These are phyloP conservation scores for Nitzschia sp. DNA, from an alignment of 108 stramenopile genomes.

Conservation along the genomic window DNA sequence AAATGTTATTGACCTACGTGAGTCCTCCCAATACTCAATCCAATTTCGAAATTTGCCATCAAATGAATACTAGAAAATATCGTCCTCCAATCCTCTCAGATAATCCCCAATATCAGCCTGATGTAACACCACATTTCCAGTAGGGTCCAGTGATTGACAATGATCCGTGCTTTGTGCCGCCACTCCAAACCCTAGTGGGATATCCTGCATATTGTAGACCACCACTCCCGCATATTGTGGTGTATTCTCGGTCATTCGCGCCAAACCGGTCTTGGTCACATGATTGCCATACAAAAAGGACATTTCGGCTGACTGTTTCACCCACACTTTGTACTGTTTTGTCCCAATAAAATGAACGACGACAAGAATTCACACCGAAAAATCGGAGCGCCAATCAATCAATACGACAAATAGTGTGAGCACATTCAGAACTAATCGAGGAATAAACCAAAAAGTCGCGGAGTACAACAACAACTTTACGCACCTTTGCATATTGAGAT, in stretches of 20 bases:
- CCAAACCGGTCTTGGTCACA: conserved; percentile 93
- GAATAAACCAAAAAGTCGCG: background rate
- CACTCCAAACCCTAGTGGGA: conserved; percentile 97
- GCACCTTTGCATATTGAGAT: conserved; percentile 90
- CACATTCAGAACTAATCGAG: background rate
- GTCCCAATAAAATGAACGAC: too few relatives aligned
- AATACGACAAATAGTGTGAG: background rate
- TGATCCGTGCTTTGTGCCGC: conserved; percentile 95
- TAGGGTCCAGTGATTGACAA: conserved; percentile 92
- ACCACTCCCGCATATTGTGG: conserved; percentile 98
- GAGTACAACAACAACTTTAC: conserved; percentile 5
- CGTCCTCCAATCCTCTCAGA: conserved; percentile 93
- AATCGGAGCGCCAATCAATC: too few relatives aligned
- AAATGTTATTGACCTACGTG: too few relatives aligned
- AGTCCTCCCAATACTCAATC: background rate
- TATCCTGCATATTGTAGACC: conserved; percentile 94
- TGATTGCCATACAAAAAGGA: conserved; percentile 98
- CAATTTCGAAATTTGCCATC: too few relatives aligned
- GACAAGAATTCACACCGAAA: too few relatives aligned
- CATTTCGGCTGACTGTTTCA: conserved; percentile 98
- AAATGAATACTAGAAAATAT: conserved; percentile 87
- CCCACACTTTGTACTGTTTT: conserved; percentile 94
- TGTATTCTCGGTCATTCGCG: conserved; percentile 94
- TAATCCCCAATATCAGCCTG: conserved; percentile 99
- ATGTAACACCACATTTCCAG: conserved; percentile 96